A percentile compares a stretch with the other conserved stretches of the same genome.
phyloP scores from a whole-genome alignment of 352 stramenopile genomes.

The Globisporangium viniferum region DNA sequence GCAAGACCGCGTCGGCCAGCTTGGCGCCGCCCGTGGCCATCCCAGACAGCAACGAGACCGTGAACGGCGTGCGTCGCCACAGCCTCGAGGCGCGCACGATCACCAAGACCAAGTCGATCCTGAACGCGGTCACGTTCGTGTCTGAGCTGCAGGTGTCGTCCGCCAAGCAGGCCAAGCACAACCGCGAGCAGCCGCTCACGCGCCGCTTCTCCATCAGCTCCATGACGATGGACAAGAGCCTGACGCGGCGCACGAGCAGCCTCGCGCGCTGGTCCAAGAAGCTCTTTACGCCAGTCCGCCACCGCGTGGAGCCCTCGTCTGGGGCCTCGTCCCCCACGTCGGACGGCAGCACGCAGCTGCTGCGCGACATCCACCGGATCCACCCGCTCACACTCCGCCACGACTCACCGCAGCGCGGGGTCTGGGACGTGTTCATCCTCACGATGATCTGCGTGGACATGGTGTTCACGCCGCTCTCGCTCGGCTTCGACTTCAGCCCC shows the following conservation, averaged over 20 bases:
- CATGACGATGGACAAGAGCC: constrained; percentile 16
- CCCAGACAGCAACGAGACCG: constrained; percentile 3
- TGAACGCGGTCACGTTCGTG: constrained; percentile 14
- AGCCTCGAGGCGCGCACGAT: constrained; percentile 11
- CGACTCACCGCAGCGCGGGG: constrained; percentile 34
- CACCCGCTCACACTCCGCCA: constrained; percentile 50
- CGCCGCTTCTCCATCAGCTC: constrained; percentile 37
- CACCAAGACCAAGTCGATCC: constrained; percentile 19
- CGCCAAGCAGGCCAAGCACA: constrained; percentile 9
- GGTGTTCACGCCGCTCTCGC: constrained; percentile 42
- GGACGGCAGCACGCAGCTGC: constrained; percentile 32
- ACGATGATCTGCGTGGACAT: constrained; percentile 53
- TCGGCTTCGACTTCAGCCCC: constrained; percentile 44
- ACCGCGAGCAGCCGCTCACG: constrained; percentile 28
- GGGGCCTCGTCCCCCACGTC: constrained; percentile 10
- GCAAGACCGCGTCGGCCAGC: not conserved
- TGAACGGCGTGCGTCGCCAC: constrained; percentile 2
- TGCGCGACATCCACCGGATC: constrained; percentile 30
- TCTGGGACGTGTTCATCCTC: constrained; percentile 59
- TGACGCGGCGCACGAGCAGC: constrained; percentile 7
- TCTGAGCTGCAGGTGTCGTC: constrained; percentile 12
- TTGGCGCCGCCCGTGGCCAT: not conserved
- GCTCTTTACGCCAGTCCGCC: constrained; percentile 6
- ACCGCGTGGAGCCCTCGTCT: constrained; percentile 2
- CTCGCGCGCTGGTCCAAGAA: constrained; percentile 11